Evolutionary conservation across 768 basidiomycete species (phyloP), one percentile per base, ranked within the genome.

Genomic region (Boletus speciosus): DNA sequence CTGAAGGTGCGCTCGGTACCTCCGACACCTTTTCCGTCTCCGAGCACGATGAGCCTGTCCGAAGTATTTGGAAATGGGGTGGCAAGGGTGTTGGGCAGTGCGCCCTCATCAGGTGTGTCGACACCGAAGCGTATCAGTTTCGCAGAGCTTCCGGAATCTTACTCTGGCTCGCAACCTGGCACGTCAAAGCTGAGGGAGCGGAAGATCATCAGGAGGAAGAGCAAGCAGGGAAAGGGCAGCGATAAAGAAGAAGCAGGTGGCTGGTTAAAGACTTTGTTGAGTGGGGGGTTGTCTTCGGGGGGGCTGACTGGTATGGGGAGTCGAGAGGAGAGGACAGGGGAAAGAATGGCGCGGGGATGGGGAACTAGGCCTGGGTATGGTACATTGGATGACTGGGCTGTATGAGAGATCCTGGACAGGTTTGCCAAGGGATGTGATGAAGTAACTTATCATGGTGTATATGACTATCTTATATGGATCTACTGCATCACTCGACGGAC

Each of bases 41-140:
- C 75, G 1, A 71, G 66, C 19, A 55, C 51, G 15, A 50, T 41
- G 52, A 66, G 64, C 47, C 37, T 66, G 49, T 51, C 50, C 50
- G 68, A 62, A 59, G 70, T 52, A n/a, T 66, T 69, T 51, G 67
- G 64, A 38, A 64, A 55, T 39, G 61, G 65, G 3, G 43, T 69
- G 12, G 71, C 71, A 16, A 72, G 63, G 10, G 56, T 60, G 40
- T 56, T 71, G 42, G 49, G 67, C n/a, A 79, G 76, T 47, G 58
- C 75, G 39, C 64, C 78, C 11, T 78, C 81, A 42, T 83, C 81
- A 49, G 75, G 79, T 49, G 54, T 71, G 70, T 81, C 65, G 73
- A 81, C 88, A 12, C 86, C 88, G 9, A 90, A 87, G 60, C 77
- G 83, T n/a, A 90, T 91, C 40, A 87, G 84, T 56, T 91, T 91